A percentile compares a stretch with the other conserved stretches of the same genome.
phyloP scores from a whole-genome alignment of 2,329 filamentous ascomycete genomes.

The Colletotrichum lentis region DNA sequence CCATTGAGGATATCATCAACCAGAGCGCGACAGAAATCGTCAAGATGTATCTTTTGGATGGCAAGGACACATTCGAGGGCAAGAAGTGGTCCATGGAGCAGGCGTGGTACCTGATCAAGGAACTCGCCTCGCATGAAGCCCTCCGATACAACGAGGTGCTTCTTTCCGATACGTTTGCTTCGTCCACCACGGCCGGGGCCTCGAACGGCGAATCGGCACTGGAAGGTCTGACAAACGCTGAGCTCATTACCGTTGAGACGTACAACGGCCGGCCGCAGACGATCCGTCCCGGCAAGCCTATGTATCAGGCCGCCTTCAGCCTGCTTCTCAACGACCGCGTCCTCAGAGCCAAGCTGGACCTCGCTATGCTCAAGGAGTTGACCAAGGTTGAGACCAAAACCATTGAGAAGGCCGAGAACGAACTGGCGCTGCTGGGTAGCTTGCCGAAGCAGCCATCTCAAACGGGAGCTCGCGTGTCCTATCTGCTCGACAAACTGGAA shows the following conservation, averaged over 20 bases:
- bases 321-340: constrained; percentile 75
- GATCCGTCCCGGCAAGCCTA: constrained; percentile 83
- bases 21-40: constrained; percentile 90
- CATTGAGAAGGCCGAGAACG: constrained; percentile 81
- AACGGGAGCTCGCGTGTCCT: constrained; percentile 71
- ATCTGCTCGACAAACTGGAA: constrained; percentile 77
- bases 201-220: constrained; percentile 77
- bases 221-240: constrained; percentile 81
- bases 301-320: constrained; percentile 85
- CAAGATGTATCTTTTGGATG: constrained; percentile 86
- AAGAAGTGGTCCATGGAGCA: constrained; percentile 83
- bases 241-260: constrained; percentile 81
- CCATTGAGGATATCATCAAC: constrained; percentile 86
- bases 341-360: constrained; percentile 75
- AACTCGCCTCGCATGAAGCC: constrained; percentile 71
- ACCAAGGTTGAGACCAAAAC: constrained; percentile 75
- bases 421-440: constrained; percentile 74
- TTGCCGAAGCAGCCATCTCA: constrained; percentile 76
- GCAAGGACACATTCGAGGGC: constrained; percentile 54
- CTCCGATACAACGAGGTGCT: constrained; percentile 88
- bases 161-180: constrained; percentile 77
- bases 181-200: constrained; percentile 56
- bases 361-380: constrained; percentile 73
- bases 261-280: constrained; percentile 78
- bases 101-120: constrained; percentile 87